A percentile compares a stretch with the other conserved stretches of the same genome.
Evolutionary conservation across 192 early-diverging fungal genomes (phyloP).

Genomic region (Spizellomyces sp.): DNA sequence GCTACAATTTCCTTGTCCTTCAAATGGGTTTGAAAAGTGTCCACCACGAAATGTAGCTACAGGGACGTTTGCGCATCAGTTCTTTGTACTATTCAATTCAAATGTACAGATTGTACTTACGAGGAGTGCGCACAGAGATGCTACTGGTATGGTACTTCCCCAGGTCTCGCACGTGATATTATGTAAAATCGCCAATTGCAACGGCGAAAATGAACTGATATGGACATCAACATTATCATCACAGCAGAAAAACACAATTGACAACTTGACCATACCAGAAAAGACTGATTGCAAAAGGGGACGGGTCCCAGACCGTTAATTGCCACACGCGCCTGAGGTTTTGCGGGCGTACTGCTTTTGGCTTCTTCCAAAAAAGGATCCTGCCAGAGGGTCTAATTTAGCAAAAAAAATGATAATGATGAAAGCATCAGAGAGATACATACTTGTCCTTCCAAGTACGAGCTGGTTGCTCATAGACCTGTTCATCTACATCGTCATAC

Average conservation of each 20-base stretch:
- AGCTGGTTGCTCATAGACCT: too few relatives aligned
- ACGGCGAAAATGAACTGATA: conserved; percentile 22
- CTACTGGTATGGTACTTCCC: conserved; percentile 5
- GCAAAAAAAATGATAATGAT: too few relatives aligned
- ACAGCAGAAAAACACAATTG: neutral
- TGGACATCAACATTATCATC: neutral
- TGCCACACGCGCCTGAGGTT: conserved; percentile 14
- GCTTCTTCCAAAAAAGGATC: too few relatives aligned
- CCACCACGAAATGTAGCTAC: conserved; percentile 13
- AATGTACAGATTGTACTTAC: conserved; percentile 1
- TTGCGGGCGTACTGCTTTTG: neutral
- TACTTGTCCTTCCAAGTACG: too few relatives aligned
- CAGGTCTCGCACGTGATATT: conserved; percentile 7
- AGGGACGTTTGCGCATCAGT: neutral
- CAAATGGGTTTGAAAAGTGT: conserved; percentile 8
- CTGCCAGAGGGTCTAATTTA: neutral
- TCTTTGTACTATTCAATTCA: neutral
- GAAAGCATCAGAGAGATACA: neutral
- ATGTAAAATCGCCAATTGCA: conserved; percentile 23
- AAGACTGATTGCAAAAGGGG: conserved; percentile 2
- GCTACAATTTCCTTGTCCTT: conserved; percentile 21
- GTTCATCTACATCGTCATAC: conserved; percentile 3
- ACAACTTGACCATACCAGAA: conserved; percentile 25
- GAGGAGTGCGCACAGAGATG: neutral
- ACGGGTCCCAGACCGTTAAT: conserved; percentile 26